A percentile compares a stretch with the other conserved stretches of the same genome.
phyloP scores from a whole-genome alignment of 768 basidiomycete genomes.

The Naganishia friedmannii region DNA sequence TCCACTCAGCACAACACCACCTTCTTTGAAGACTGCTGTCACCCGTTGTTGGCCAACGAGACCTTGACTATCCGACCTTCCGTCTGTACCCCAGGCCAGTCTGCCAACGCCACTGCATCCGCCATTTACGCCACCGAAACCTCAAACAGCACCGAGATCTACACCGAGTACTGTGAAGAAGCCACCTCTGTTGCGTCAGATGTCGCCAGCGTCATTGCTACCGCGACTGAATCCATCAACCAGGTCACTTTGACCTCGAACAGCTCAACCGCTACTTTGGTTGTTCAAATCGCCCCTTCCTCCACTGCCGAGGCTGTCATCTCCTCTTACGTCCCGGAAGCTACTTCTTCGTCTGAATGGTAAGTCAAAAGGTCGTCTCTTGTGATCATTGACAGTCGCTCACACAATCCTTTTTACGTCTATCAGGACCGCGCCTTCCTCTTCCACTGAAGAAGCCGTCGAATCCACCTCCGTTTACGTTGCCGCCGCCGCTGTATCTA shows the following conservation, averaged over 20 bases:
- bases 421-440: conserved; percentile 26
- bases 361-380: conserved; percentile 2
- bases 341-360: conserved; percentile 13
- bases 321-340: conserved; percentile 1
- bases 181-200: conserved; percentile 37
- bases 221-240: conserved; percentile 21
- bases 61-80: conserved; percentile 57
- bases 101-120: conserved; percentile 34
- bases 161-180: conserved; percentile 32
- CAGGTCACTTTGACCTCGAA: conserved; percentile 34
- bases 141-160: conserved; percentile 35
- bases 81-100: conserved; percentile 57
- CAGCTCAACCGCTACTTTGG: conserved; percentile 31
- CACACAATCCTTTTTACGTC: background rate
- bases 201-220: conserved; percentile 34
- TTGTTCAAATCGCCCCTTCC: conserved; percentile 35
- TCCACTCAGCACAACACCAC: conserved; percentile 52
- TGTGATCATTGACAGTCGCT: background rate
- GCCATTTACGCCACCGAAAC: conserved; percentile 34
- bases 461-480: conserved; percentile 13
- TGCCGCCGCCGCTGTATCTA: conserved; percentile 14
- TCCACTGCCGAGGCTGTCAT: conserved; percentile 31
- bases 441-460: conserved; percentile 29
- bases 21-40: conserved; percentile 68
- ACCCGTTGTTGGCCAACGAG: conserved; percentile 65